These are phyloP conservation scores for Cystobasidium pallidum DNA, from an alignment of 1,284 basidiomycete species.

Conservation along the genomic window DNA sequence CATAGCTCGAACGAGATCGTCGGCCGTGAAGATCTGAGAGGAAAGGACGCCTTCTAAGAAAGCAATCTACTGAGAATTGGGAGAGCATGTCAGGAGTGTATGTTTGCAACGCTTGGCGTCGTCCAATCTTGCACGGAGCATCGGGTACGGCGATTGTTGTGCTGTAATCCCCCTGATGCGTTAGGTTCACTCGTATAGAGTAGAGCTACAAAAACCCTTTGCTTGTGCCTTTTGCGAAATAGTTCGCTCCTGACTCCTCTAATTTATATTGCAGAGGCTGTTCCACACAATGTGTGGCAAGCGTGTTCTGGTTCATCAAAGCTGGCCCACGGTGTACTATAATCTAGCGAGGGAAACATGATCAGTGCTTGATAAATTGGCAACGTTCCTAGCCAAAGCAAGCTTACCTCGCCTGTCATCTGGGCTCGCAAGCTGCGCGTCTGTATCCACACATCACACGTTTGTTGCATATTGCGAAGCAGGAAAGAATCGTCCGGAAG, in stretches of 20 bases:
- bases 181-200: background rate
- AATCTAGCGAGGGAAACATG: conserved; percentile 24
- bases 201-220: background rate
- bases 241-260: conserved; percentile 45
- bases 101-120: too few species aligned
- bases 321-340: conserved; percentile 46
- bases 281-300: conserved; percentile 16
- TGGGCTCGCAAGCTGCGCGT: conserved; percentile 42
- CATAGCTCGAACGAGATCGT: too few species aligned
- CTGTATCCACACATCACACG: conserved; percentile 45
- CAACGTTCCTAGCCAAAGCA: background rate
- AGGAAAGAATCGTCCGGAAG: conserved; percentile 45
- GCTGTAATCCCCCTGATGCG: too few species aligned
- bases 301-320: conserved; percentile 21
- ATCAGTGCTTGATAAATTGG: background rate
- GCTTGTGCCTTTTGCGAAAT: conserved; percentile 44
- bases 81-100: too few species aligned
- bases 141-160: too few species aligned
- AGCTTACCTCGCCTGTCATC: conserved; percentile 47
- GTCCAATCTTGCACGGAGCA: too few species aligned
- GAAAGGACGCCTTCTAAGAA: too few species aligned
- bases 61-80: too few species aligned
- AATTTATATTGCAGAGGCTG: conserved; percentile 47
- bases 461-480: conserved; percentile 42
- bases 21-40: too few species aligned